phyloP scores from a whole-genome alignment of 345 rosid genomes.

The Ceriops tagal region DNA sequence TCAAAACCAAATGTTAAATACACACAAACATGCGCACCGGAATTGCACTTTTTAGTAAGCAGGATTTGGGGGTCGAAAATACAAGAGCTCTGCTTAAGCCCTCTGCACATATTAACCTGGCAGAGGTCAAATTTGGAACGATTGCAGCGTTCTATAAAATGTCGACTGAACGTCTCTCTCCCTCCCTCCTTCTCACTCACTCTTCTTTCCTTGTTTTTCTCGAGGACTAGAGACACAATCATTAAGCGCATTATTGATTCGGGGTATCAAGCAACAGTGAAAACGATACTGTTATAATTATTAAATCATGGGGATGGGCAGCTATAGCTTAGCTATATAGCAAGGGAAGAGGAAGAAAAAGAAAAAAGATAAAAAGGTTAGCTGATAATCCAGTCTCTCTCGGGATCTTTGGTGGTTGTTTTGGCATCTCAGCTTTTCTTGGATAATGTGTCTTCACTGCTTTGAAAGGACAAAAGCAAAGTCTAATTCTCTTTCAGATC shows the following conservation, averaged over 20 bases:
- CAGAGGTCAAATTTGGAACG: too few species aligned
- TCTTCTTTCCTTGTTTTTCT: background rate
- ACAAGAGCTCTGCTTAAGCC: too few species aligned
- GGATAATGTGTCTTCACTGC: conserved; percentile 8
- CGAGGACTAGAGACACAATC: background rate
- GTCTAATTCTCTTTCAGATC: background rate
- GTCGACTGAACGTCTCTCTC: too few species aligned
- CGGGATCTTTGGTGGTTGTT: conserved; percentile 2
- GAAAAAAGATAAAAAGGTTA: too few species aligned
- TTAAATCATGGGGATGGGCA: conserved; percentile 9
- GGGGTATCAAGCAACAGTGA: background rate
- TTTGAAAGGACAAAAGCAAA: conserved; percentile 18
- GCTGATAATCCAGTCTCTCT: background rate
- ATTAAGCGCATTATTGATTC: conserved; percentile 1
- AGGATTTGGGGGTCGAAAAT: too few species aligned
- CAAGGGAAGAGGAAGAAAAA: background rate
- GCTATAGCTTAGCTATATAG: background rate
- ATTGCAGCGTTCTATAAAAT: too few species aligned
- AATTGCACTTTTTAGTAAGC: too few species aligned
- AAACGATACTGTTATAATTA: conserved; percentile 1
- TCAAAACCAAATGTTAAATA: too few species aligned
- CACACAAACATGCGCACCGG: too few species aligned
- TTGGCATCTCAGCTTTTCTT: conserved; percentile 18
- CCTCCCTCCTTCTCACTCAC: too few species aligned
- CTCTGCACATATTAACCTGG: too few species aligned